Conservation (phyloP, 176 grass and related monocot genomes). For the Oryza officinalis region DNA sequence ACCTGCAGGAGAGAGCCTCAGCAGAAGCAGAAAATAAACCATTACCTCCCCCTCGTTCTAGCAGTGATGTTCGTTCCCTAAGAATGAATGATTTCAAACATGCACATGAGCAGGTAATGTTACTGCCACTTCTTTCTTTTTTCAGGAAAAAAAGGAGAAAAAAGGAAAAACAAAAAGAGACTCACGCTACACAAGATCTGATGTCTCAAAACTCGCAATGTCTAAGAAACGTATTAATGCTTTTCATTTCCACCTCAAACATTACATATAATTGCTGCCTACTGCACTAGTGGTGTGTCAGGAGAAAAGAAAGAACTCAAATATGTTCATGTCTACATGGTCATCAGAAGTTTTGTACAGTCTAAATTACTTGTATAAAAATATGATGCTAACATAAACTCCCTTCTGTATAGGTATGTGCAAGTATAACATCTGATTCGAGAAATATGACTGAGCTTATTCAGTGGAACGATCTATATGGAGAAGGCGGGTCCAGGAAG, state of each 20-base stretch:
- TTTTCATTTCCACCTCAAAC: not conserved
- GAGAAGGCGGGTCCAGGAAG: constrained; percentile 97
- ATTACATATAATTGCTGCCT: not conserved
- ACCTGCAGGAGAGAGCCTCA: constrained; percentile 60
- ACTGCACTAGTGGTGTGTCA: not conserved
- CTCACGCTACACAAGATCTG: not conserved
- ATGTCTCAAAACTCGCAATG: not conserved
- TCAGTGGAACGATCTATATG: constrained; percentile 92
- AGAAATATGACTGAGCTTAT: constrained; percentile 87
- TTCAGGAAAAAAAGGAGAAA: not conserved
- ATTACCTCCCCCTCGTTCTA: constrained; percentile 52
- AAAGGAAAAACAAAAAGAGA: not conserved
- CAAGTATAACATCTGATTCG: constrained; percentile 91
- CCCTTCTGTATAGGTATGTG: constrained; percentile 60
- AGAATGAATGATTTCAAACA: constrained; percentile 74
- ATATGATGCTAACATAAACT: not conserved
- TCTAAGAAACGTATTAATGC: not conserved
- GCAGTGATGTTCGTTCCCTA: constrained; percentile 67
- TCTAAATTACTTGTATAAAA: constrained; percentile 20
- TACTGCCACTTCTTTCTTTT: not conserved
- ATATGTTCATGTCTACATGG: constrained; percentile 12
- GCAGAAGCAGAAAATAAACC: constrained; percentile 70
- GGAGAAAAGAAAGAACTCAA: not conserved
- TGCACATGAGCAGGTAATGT: constrained; percentile 86
- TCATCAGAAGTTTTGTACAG: constrained; percentile 6